Evolutionary conservation across 2,329 filamentous ascomycete species (phyloP).

Genomic region (Acrocalymma vagum): DNA sequence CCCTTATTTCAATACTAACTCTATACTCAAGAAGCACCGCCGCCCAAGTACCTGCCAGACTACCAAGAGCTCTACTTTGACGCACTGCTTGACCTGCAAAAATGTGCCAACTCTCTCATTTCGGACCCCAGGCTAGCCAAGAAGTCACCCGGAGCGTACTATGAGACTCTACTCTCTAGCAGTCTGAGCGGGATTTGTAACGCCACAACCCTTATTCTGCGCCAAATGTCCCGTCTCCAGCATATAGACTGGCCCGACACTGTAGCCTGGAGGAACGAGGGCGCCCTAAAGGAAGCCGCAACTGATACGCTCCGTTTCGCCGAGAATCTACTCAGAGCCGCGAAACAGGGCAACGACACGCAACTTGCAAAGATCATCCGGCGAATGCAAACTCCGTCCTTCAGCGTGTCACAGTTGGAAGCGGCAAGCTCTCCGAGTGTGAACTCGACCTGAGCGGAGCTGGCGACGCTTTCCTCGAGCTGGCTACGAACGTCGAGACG

Average conservation of each 20-base stretch:
- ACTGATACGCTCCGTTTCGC: background rate
- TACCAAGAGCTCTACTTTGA: background rate
- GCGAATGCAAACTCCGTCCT: background rate
- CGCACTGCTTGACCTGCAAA: background rate
- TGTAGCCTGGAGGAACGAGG: background rate
- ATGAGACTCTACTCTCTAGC: slow-evolving; percentile 1
- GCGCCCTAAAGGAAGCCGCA: slow-evolving; percentile 1
- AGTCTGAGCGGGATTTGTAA: slow-evolving; percentile 1
- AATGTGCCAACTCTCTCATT: background rate
- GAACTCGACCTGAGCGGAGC: slow-evolving; percentile 1
- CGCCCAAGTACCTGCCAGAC: background rate
- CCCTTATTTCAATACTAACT: too few relatives aligned
- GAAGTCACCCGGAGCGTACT: background rate
- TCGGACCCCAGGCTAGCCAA: slow-evolving; percentile 1
- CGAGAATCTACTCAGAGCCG: slow-evolving; percentile 1
- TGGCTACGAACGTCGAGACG: slow-evolving; percentile 1
- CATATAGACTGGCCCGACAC: background rate
- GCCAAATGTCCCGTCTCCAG: slow-evolving; percentile 1
- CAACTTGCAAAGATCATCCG: background rate
- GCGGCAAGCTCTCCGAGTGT: background rate
- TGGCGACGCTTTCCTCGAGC: slow-evolving; percentile 1
- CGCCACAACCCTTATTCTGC: background rate
- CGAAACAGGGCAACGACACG: background rate
- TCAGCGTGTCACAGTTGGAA: slow-evolving; percentile 1
- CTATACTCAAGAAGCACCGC: too few relatives aligned